Evolutionary conservation across 257 asterid species (phyloP).

Genomic region (Paulownia fortunei): DNA sequence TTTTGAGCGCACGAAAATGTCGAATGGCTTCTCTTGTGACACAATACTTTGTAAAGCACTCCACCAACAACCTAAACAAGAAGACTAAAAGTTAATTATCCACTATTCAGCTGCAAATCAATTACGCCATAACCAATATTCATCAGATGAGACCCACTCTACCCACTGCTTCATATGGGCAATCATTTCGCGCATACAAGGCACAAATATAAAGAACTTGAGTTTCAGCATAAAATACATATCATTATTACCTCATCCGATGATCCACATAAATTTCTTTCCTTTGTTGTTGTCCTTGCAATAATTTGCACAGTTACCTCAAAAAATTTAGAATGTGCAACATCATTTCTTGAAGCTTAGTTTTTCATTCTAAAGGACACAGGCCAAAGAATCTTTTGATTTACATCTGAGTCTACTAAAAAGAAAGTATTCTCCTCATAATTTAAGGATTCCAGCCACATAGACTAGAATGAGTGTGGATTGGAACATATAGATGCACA

Average conservation of each 20-base stretch:
- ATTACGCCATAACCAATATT: slow-evolving; percentile 10
- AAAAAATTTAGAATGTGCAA: not conserved
- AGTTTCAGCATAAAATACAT: slow-evolving; percentile 25
- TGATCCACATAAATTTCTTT: slow-evolving; percentile 13
- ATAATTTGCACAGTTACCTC: slow-evolving; percentile 1
- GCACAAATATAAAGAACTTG: slow-evolving; percentile 6
- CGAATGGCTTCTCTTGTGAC: slow-evolving; percentile 91
- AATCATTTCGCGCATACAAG: slow-evolving; percentile 22
- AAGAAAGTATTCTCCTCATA: slow-evolving; percentile 14
- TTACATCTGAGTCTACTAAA: not conserved
- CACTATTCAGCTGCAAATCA: slow-evolving; percentile 23
- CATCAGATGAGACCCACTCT: slow-evolving; percentile 18
- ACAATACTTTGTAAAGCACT: slow-evolving; percentile 97
- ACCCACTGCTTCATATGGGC: slow-evolving; percentile 22
- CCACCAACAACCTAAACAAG: slow-evolving; percentile 81
- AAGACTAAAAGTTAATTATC: slow-evolving; percentile 19
- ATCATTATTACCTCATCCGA: not conserved
- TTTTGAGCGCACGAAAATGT: slow-evolving; percentile 90
- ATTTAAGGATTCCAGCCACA: slow-evolving; percentile 8
- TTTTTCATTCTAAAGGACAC: slow-evolving; percentile 16
- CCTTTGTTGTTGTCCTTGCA: not conserved
- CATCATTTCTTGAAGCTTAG: slow-evolving; percentile 23
- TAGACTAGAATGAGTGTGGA: slow-evolving; percentile 5
- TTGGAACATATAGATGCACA: slow-evolving; percentile 10
- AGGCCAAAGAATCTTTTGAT: slow-evolving; percentile 5